Conservation (phyloP, 768 basidiomycete species). For the Ramaria sp. region DNA sequence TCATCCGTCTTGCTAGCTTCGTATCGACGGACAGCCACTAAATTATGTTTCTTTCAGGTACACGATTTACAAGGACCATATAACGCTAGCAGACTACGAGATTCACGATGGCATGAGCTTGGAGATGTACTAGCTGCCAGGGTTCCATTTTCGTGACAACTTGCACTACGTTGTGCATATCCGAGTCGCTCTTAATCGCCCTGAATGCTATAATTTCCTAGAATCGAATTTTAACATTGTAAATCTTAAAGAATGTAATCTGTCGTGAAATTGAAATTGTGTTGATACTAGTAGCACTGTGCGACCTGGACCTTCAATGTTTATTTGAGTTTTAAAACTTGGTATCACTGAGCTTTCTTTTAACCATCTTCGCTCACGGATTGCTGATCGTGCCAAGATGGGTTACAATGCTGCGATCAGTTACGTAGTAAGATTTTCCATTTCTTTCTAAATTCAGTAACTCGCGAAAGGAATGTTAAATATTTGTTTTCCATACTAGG, state of each 20-base stretch:
- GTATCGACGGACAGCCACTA: neutral
- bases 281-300: too few relatives aligned
- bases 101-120: slow-evolving; percentile 89
- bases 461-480: too few relatives aligned
- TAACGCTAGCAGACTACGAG: slow-evolving; percentile 86
- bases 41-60: slow-evolving; percentile 46
- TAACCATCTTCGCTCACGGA: too few relatives aligned
- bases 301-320: too few relatives aligned
- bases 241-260: too few relatives aligned
- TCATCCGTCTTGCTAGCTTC: neutral
- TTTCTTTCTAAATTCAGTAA: neutral
- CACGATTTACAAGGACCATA: slow-evolving; percentile 92
- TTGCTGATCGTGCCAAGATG: neutral
- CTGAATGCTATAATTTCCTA: neutral
- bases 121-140: slow-evolving; percentile 66
- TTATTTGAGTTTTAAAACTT: too few relatives aligned
- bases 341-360: too few relatives aligned
- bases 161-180: neutral
- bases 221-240: neutral
- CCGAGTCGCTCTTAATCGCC: neutral
- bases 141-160: neutral
- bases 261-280: too few relatives aligned
- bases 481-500: too few relatives aligned
- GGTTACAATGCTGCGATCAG: slow-evolving; percentile 11
- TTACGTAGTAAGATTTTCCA: slow-evolving; percentile 12